Percentiles rank a stretch among this genome's conserved stretches.
Evolutionary conservation across 2,329 filamentous ascomycete genomes (phyloP).

Genomic region (Monilinia fructigena): DNA sequence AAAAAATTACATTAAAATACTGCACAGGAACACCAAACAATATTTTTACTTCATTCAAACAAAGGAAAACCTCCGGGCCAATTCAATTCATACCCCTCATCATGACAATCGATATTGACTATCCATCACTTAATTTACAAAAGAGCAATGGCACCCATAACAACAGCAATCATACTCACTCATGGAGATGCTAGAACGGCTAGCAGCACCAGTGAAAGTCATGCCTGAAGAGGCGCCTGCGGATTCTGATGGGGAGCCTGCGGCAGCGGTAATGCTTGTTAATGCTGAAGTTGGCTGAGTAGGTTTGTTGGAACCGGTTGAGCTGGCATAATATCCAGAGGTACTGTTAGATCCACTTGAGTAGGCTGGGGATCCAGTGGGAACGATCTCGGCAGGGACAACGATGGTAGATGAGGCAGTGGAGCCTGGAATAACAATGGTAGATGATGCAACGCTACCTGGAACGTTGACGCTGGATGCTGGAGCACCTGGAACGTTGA

Average conservation of each 20-base stretch:
- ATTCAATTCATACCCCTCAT: conserved; percentile 2
- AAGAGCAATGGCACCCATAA: conserved; percentile 14
- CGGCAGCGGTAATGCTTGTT: not conserved
- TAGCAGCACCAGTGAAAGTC: conserved; percentile 13
- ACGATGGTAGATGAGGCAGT: not conserved
- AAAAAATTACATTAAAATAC: conserved; percentile 11
- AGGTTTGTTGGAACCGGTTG: not conserved
- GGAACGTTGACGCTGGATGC: not conserved
- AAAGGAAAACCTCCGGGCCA: conserved; percentile 3
- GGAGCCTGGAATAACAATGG: not conserved
- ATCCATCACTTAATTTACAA: conserved; percentile 13
- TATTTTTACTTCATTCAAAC: conserved; percentile 8
- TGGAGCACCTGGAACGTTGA: not conserved
- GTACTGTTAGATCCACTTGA: not conserved
- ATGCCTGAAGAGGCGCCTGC: not conserved
- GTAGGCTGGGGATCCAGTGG: not conserved
- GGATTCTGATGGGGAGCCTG: not conserved
- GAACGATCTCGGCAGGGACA: not conserved
- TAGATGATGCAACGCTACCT: not conserved
- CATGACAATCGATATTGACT: not conserved
- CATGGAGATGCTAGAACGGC: conserved; percentile 13
- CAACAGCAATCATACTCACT: not conserved
- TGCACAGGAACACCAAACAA: not conserved
- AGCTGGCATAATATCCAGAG: not conserved
- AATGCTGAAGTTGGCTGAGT: not conserved